Percentiles rank a stretch among this genome's conserved stretches.
Conservation (phyloP, 208 protist genomes). For the Trypanosoma conorhini region DNA sequence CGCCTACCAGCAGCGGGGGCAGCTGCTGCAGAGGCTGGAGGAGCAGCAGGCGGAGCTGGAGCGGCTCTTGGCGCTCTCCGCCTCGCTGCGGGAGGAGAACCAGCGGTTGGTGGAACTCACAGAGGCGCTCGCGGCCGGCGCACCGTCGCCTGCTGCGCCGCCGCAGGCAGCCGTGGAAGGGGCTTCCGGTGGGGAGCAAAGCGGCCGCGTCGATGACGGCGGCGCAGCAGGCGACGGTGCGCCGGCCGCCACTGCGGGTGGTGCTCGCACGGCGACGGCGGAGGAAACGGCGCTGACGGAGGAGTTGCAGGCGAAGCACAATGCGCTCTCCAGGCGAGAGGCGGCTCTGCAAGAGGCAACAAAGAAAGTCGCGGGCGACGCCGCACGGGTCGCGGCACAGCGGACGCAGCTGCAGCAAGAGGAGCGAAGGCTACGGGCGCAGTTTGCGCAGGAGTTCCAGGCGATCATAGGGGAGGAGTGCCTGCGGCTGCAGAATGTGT, state of each 20-base stretch:
- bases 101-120: conserved; percentile 40
- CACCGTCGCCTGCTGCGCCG: conserved; percentile 27
- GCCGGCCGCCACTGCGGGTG: conserved; percentile 8
- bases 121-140: conserved; percentile 38
- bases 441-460: conserved; percentile 27
- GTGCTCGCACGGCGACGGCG: neutral
- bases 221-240: too few relatives aligned
- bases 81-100: conserved; percentile 53
- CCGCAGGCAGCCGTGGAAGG: too few relatives aligned
- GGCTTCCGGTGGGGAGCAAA: too few relatives aligned
- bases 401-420: conserved; percentile 42
- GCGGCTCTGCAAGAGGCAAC: conserved; percentile 62
- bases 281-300: neutral
- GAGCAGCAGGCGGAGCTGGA: conserved; percentile 44
- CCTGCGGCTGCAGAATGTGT: conserved; percentile 20
- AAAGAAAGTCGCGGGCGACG: conserved; percentile 60
- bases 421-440: conserved; percentile 18
- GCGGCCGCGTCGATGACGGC: too few relatives aligned
- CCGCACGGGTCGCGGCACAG: conserved; percentile 45
- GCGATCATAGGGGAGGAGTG: conserved; percentile 44
- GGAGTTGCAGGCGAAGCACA: conserved; percentile 26
- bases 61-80: conserved; percentile 37
- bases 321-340: conserved; percentile 52
- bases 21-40: conserved; percentile 53
- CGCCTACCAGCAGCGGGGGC: conserved; percentile 42